Conservation (phyloP, 345 rosid species). For the Eucalyptus coolabah region DNA sequence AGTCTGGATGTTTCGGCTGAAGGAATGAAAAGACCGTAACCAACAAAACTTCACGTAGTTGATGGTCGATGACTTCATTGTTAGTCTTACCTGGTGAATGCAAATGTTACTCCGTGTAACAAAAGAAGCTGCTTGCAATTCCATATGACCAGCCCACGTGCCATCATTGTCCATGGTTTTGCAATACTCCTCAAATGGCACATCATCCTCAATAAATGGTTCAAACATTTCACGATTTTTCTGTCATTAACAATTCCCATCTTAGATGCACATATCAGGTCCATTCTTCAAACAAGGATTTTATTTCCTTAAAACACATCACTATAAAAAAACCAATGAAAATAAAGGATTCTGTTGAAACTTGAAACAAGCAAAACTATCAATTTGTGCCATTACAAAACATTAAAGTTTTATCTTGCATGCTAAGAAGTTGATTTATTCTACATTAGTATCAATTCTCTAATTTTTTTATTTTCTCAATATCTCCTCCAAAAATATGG, state of each 20-base stretch:
- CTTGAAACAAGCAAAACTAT: neutral
- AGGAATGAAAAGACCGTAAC: neutral
- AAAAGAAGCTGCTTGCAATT: slow-evolving; percentile 89
- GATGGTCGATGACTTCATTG: neutral
- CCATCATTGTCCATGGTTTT: slow-evolving; percentile 78
- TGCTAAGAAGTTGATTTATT: neutral
- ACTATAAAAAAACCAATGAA: neutral
- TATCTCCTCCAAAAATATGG: neutral
- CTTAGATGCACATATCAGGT: neutral
- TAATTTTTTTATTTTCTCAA: neutral
- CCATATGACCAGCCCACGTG: slow-evolving; percentile 97
- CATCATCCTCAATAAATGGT: slow-evolving; percentile 93
- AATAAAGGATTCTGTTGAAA: neutral
- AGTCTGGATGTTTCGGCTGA: neutral
- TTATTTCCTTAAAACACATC: neutral
- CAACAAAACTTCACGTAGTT: neutral
- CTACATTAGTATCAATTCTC: neutral
- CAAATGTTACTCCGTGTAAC: slow-evolving; percentile 71
- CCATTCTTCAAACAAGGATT: neutral
- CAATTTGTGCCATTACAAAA: neutral
- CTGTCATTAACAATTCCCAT: slow-evolving; percentile 10
- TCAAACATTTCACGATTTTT: slow-evolving; percentile 5
- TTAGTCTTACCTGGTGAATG: slow-evolving; percentile 59
- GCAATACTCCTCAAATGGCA: slow-evolving; percentile 81
- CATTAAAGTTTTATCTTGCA: neutral